phyloP scores from a whole-genome alignment of 306 rosid species.

The Inga leiocalycina region DNA sequence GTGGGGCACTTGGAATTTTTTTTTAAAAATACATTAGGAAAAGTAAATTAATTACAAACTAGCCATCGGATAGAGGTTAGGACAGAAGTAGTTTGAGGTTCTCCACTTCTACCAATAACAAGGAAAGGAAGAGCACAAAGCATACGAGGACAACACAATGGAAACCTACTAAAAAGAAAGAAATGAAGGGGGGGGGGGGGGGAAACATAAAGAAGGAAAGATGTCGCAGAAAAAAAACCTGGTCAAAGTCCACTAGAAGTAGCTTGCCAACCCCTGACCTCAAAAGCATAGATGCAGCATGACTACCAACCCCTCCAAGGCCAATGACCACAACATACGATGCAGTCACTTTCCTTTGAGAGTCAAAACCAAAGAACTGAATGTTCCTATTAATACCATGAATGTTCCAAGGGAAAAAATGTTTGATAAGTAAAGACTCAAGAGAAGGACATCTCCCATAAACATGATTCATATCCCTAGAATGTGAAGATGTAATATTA shows the following conservation, averaged over 20 bases:
- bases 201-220: not conserved
- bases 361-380: conserved; percentile 82
- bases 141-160: conserved; percentile 4
- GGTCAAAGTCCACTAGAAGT: conserved; percentile 96
- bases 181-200: not conserved
- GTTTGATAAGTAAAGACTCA: conserved; percentile 27
- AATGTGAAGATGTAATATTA: not conserved
- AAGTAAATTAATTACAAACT: not conserved
- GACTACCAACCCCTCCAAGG: conserved; percentile 99
- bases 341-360: conserved; percentile 79
- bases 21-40: not conserved
- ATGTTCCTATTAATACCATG: conserved; percentile 66
- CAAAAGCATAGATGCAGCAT: conserved; percentile 93
- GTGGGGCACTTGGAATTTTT: no score
- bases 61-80: not conserved
- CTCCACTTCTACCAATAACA: not conserved
- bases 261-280: conserved; percentile 94
- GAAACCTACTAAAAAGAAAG: conserved; percentile 3
- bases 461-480: not conserved
- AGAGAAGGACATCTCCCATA: conserved; percentile 18
- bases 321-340: conserved; percentile 96
- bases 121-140: not conserved
- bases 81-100: conserved; percentile 13
- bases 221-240: conserved; percentile 59
- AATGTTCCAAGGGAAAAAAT: conserved; percentile 7